Base-by-base conservation (phyloP, 2,329 filamentous ascomycete species). In the Immersiporthe knoxdaviesiana region DNA sequence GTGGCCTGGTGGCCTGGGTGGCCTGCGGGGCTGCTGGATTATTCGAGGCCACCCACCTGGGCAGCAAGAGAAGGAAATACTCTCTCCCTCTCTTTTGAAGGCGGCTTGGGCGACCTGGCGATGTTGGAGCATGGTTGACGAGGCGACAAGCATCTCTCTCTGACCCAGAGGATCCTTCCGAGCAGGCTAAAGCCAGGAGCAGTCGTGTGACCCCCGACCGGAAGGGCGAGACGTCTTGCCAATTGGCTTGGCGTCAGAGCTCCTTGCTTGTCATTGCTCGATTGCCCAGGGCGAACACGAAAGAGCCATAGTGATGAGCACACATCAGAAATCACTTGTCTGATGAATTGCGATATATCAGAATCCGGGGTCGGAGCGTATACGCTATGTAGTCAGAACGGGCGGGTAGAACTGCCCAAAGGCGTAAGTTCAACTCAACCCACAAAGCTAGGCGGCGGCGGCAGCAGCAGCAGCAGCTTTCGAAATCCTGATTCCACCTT, bases 131-230 rank as follows among this genome's bases (percentile, higher is more conserved):
- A 35, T 24, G 3, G 50, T 52, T 24, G 14, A 52, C n/a, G n/a
- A 39, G 47, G 59, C 58, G 59, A 63, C 18, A 58, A 21, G 30
- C 27, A 18, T 58, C 62, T 54, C 21, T n/a, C 35, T 47, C 44
- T 65, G 63, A 56, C 47, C 30, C 21, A n/a, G 47, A 27, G 62
- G 16, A 50, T 59, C 24, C 60, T 21, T 21, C 56, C 41, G 52
- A 67, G 65, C 24, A 61, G 59, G 65, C 41, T 70, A 52, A 50
- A 44, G 44, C 27, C 60, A 63, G 41, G 18, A 64, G 59, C 32
- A 60, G 65, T 58, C 44, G 52, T 59, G 32, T 56, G 30, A 39
- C 37, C 65, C n/a, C 21, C 39, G 14, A 32, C 41, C 52, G 44
- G 60, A 18, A 60, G 54, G 59, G n/a, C n/a, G 35, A 44, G 44